Evolutionary conservation across 768 basidiomycete genomes (phyloP).

Genomic region (Phlegmacium glaucopus): DNA sequence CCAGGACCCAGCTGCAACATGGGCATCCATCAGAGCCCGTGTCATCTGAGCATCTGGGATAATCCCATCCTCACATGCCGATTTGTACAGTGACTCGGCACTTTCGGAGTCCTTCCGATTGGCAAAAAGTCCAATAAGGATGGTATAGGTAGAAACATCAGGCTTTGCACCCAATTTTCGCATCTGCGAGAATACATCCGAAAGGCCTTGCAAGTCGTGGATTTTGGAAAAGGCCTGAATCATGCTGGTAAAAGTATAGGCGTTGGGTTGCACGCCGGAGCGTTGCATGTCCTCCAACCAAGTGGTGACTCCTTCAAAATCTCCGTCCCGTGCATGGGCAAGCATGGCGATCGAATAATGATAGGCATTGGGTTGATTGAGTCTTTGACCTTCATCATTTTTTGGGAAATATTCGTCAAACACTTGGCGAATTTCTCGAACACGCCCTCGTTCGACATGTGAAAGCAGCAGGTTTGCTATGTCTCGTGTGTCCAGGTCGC

Average conservation of each 20-base stretch:
- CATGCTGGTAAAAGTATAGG: slow-evolving; percentile 55
- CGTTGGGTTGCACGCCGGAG: slow-evolving; percentile 50
- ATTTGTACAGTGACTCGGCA: slow-evolving; percentile 65
- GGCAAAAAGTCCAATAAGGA: slow-evolving; percentile 64
- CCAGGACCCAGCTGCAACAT: slow-evolving; percentile 82
- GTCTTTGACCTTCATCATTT: slow-evolving; percentile 22
- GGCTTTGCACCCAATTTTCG: slow-evolving; percentile 43
- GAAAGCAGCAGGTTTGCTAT: slow-evolving; percentile 42
- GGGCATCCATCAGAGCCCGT: slow-evolving; percentile 74
- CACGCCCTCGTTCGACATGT: slow-evolving; percentile 45
- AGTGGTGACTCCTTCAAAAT: slow-evolving; percentile 43
- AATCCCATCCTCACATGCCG: slow-evolving; percentile 59
- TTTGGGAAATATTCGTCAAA: slow-evolving; percentile 57
- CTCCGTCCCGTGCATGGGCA: slow-evolving; percentile 45
- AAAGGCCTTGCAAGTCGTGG: slow-evolving; percentile 52
- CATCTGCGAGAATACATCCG: slow-evolving; percentile 59
- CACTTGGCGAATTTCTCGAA: slow-evolving; percentile 37
- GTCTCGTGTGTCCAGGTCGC: slow-evolving; percentile 4
- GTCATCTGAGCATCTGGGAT: slow-evolving; percentile 64
- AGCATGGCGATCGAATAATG: slow-evolving; percentile 59
- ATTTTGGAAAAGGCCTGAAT: slow-evolving; percentile 52
- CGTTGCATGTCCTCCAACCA: slow-evolving; percentile 46
- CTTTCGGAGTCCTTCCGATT: slow-evolving; percentile 55
- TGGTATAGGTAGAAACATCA: slow-evolving; percentile 56
- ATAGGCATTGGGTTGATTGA: slow-evolving; percentile 36